Conservation (phyloP, 169 alveolate genomes). For the Cystoisospora suis region DNA sequence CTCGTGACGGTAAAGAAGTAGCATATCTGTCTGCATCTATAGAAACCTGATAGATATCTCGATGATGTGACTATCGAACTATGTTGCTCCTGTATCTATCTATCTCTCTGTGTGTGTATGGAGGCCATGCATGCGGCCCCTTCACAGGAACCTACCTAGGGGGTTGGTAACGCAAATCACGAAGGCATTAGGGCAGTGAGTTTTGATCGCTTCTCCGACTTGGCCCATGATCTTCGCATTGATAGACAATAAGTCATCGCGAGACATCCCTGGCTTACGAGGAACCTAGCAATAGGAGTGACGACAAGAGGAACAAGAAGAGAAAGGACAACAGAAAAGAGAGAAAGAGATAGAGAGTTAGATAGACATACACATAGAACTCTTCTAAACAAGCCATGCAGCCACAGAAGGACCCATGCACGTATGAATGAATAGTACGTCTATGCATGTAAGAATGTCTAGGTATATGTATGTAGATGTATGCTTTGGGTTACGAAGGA, state of each 20-base stretch:
- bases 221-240: conserved; percentile 75
- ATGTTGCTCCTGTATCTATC: no score
- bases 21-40: not conserved
- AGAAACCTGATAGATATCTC: not conserved
- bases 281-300: conserved; percentile 71
- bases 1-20: not conserved
- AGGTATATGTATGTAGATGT: not conserved
- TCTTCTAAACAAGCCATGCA: not conserved
- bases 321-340: not conserved
- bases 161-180: conserved; percentile 83
- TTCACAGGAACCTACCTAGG: conserved; percentile 63
- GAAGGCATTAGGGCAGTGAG: conserved; percentile 77
- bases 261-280: conserved; percentile 83
- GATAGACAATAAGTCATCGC: conserved; percentile 78
- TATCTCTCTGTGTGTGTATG: no score
- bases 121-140: no score
- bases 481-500: no score
- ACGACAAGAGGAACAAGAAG: not conserved
- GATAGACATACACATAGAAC: not conserved
- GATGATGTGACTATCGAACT: no score
- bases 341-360: not conserved
- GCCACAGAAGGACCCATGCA: no score
- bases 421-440: no score
- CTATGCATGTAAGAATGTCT: not conserved
- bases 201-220: conserved; percentile 74